A percentile compares a stretch with the other conserved stretches of the same genome.
Conservation (phyloP, 257 asterid species). For the Anisodus acutangulus region DNA sequence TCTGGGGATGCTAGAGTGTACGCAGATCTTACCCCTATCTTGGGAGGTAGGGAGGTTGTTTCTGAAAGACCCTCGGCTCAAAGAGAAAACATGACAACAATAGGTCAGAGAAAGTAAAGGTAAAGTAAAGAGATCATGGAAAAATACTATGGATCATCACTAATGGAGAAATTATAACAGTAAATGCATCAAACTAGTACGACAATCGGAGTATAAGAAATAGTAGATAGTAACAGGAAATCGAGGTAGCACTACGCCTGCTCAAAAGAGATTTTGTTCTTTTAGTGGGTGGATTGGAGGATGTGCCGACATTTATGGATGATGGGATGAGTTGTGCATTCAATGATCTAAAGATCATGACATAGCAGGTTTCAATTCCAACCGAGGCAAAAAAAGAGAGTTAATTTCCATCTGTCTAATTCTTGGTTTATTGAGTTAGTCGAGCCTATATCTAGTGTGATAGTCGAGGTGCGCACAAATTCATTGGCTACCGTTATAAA, state of each 20-base stretch:
- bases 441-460: not conserved
- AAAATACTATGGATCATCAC: too few relatives aligned
- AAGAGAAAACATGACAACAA: too few relatives aligned
- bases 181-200: too few relatives aligned
- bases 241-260: not conserved
- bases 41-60: too few relatives aligned
- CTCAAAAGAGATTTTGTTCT: not conserved
- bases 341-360: not conserved
- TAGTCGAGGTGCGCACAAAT: not conserved
- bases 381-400: not conserved
- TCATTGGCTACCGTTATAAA: not conserved
- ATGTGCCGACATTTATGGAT: not conserved
- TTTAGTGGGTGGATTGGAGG: not conserved
- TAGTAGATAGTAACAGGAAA: too few relatives aligned
- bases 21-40: too few relatives aligned
- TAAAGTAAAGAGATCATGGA: too few relatives aligned
- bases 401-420: not conserved
- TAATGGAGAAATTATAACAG: too few relatives aligned
- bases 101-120: too few relatives aligned
- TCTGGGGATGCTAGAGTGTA: too few relatives aligned
- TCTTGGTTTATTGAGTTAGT: not conserved
- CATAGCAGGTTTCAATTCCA: not conserved
- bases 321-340: slow-evolving; percentile 1
- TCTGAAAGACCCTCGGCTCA: too few relatives aligned
- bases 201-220: too few relatives aligned